Percentiles rank a stretch among this genome's conserved stretches.
phyloP scores from a whole-genome alignment of 345 rosid species.

The Leavenworthia alabamica region DNA sequence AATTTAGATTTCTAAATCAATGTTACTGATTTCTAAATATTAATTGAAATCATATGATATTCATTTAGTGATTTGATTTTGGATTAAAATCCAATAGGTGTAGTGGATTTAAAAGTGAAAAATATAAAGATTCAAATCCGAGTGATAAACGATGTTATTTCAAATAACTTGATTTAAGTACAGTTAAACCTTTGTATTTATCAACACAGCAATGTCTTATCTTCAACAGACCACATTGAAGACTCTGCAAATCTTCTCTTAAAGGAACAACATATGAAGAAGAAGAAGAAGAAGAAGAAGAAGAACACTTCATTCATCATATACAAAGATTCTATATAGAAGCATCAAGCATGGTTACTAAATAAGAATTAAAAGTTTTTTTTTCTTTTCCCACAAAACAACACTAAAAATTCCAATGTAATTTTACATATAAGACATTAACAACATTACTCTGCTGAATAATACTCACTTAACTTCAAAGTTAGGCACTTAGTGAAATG shows the following conservation, averaged over 20 bases:
- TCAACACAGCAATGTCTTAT: conserved; percentile 47
- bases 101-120: no score
- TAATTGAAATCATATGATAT: no score
- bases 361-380: neutral
- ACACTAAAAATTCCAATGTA: neutral
- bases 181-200: no score
- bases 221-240: conserved; percentile 44
- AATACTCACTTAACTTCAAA: neutral
- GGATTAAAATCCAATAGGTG: no score
- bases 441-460: neutral
- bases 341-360: neutral
- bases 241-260: conserved; percentile 23
- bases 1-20: no score
- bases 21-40: no score
- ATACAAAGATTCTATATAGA: neutral
- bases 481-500: conserved; percentile 65
- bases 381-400: neutral
- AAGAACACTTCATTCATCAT: neutral
- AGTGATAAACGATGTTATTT: no score
- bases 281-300: no score
- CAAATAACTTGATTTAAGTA: no score
- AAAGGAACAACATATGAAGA: neutral
- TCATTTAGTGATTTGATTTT: no score
- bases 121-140: no score
- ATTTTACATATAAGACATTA: neutral